phyloP scores from a whole-genome alignment of 2,329 filamentous ascomycete species.

The Fusarium penzigii region DNA sequence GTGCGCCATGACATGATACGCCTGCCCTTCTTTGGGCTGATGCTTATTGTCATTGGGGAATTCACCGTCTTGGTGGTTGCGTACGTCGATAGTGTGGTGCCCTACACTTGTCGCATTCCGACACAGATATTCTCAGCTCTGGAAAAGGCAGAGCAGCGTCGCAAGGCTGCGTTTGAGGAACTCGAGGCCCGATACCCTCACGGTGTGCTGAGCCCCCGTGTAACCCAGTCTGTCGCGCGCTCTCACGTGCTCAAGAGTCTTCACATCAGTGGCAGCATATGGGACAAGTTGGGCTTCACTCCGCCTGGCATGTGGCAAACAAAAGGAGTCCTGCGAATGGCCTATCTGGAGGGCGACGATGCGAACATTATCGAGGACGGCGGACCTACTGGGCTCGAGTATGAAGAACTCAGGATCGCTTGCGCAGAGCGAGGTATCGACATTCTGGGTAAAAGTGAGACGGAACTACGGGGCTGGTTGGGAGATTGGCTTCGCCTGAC shows the following conservation, averaged over 20 bases:
- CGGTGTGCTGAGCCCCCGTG: constrained; percentile 37
- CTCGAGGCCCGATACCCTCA: constrained; percentile 36
- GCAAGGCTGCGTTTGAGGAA: constrained; percentile 50
- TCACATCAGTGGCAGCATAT: constrained; percentile 47
- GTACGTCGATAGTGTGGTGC: constrained; percentile 69
- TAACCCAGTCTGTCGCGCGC: constrained; percentile 33
- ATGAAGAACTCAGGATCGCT: constrained; percentile 68
- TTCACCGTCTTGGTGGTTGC: constrained; percentile 81
- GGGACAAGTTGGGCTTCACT: constrained; percentile 51
- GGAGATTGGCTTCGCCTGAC: constrained; percentile 51
- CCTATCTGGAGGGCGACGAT: constrained; percentile 72
- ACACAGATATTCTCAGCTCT: constrained; percentile 64
- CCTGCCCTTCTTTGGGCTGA: constrained; percentile 73
- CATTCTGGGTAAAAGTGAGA: constrained; percentile 57
- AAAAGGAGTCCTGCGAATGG: constrained; percentile 54
- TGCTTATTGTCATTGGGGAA: constrained; percentile 80
- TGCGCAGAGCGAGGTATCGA: constrained; percentile 69
- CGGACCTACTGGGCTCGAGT: constrained; percentile 55
- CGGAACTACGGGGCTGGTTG: constrained; percentile 51
- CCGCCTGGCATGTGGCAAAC: constrained; percentile 54
- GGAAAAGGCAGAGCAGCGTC: constrained; percentile 54
- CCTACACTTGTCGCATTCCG: constrained; percentile 81
- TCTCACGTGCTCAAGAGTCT: constrained; percentile 45
- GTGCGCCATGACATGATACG: constrained; percentile 73
- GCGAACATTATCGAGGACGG: constrained; percentile 64